These are phyloP conservation scores for Populus nigra DNA, from an alignment of 345 rosid genomes.

Conservation along the genomic window DNA sequence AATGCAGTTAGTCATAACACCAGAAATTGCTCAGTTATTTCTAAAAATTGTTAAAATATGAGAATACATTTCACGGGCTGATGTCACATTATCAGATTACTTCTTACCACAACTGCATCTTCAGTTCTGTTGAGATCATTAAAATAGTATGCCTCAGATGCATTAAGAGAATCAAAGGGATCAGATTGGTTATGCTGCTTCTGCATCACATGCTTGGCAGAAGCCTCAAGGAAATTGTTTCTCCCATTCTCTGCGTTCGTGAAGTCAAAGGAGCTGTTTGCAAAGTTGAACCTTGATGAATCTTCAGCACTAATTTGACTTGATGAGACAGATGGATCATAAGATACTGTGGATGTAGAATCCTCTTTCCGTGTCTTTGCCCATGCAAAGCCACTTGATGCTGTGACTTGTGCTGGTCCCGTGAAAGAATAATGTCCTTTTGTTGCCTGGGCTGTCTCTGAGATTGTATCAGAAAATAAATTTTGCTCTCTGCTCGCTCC, in stretches of 20 bases:
- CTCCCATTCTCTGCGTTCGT: constrained; percentile 19
- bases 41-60: background rate
- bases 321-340: constrained; percentile 34
- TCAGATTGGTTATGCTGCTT: constrained; percentile 11
- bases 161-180: constrained; percentile 33
- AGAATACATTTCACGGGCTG: background rate
- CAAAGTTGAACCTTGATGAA: constrained; percentile 41
- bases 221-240: background rate
- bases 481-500: constrained; percentile 17
- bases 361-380: constrained; percentile 47
- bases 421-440: constrained; percentile 8
- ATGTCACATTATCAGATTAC: constrained; percentile 28
- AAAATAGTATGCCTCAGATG: constrained; percentile 26
- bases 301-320: constrained; percentile 46
- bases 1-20: background rate
- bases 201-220: constrained; percentile 1
- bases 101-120: constrained; percentile 27
- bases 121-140: constrained; percentile 12
- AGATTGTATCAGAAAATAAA: constrained; percentile 27
- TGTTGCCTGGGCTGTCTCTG: constrained; percentile 31
- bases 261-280: constrained; percentile 32
- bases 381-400: constrained; percentile 36
- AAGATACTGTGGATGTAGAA: constrained; percentile 46
- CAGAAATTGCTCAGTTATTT: background rate
- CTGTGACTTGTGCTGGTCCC: constrained; percentile 26